Evolutionary conservation across 345 rosid genomes (phyloP), one percentile per base, ranked within the genome.

Genomic region (Syzygium oleosum): DNA sequence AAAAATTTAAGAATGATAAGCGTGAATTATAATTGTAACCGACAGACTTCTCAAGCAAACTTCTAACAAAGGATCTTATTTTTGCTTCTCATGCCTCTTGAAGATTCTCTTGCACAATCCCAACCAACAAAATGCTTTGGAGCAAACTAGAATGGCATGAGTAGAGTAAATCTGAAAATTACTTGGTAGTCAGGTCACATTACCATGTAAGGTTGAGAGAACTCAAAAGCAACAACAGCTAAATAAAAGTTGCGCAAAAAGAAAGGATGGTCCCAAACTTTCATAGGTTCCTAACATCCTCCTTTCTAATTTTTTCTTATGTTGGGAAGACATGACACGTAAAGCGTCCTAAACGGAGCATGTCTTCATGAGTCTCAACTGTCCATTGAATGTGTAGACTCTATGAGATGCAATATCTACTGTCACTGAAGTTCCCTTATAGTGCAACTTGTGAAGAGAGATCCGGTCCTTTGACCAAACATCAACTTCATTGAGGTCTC

Each of bases 401-500:
- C 59, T 92, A 63, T 91, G 95, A 25, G 94, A 88, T 16, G 90
- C 88, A 89, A 97, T 87, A 38, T 61, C 84, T 78, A 91, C 87
- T 23, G 89, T 84, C 56, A 89, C 93, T 52, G 86, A 84, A 31
- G 54, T 88, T 88, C 95, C 96, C 91, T 92, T 89, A 85, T 96
- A 94, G 59, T 92, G 93, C 80, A 97, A 85, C 55, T 92, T 91
- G 85, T 90, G 92, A n/a, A 88, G 22, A 65, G 90, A 90, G 77
- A 86, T 86, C 29, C 84, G 88, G 53, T 91, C 90, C 86, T 92
- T 90, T 2, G 93, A 91, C 93, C 91, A 91, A 63, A 98, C 88
- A 85, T 92, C 92, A 51, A 95, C 92, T 91, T 96, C 94, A 85
- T 90, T 92, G 84, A 98, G 99, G 61, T 95, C 92, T 51, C 97